Base-by-base conservation (phyloP, 345 rosid genomes). In the Trapa bicornis region DNA sequence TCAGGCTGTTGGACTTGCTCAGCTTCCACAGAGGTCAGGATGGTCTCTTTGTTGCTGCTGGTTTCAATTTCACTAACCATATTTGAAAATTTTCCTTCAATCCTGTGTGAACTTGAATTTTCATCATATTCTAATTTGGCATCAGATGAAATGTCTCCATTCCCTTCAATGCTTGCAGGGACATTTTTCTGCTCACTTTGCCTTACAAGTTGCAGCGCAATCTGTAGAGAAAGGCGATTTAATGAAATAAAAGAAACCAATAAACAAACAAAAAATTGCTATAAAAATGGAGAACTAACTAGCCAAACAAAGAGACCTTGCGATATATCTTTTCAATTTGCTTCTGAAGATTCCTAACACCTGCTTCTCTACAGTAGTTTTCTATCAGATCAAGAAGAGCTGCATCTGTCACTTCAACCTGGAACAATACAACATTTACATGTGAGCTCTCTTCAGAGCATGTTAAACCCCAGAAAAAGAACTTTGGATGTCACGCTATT, bases 261-360 rank as follows among this genome's bases (percentile, higher is more conserved):
- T 3, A 65, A 15, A 50, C 17, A 17, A 10, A 12, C 29, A 14
- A 37, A 42, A 22, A 42, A 22, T 22, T 42, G 53, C 37, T 65
- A 42, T 29, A 65, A 57, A 22, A 36, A 57, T 22, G 36, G 61
- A 57, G 8, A 22, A 57, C 12, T 22, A 22, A 16, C n/a, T 1
- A 12, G 47, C 52, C 47, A 66, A 50, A 50, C 42, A 37, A 54
- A 75, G 80, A 60, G 57, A 89, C 99, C 96, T 91, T 95, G 37
- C 97, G 99, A 75, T 95, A 91, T n/a, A 95, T 91, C 87, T 95
- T 95, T 74, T 89, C 97, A 69, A 91, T 91, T n/a, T 91, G 97
- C 77, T 94, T 94, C 76, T 89, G 99, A 74, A 94, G 99, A 87
- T 94, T 94, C 76, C 99, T 71, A 68, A 94, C 99, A 68, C 99